Conservation (phyloP, 768 basidiomycete species). For the Hericium erinaceus region DNA sequence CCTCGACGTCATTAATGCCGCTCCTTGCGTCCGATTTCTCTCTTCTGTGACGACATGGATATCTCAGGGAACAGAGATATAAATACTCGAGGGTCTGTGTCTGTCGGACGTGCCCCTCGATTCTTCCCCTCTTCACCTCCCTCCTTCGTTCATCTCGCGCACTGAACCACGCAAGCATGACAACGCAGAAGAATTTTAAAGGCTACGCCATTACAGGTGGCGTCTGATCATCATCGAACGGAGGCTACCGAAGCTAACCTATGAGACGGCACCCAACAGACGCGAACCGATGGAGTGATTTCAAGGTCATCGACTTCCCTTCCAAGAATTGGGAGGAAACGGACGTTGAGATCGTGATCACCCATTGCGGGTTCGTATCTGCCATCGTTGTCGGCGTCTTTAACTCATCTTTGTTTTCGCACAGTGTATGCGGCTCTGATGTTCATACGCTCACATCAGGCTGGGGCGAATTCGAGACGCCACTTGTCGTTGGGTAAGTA, state of each 20-base stretch:
- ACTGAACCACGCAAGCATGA: not conserved
- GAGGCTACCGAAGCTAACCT: not conserved
- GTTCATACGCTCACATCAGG: slow-evolving; percentile 36
- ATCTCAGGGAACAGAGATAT: too few relatives aligned
- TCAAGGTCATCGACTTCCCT: slow-evolving; percentile 36
- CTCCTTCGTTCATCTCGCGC: not conserved
- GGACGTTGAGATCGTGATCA: slow-evolving; percentile 49
- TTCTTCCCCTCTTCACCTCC: not conserved
- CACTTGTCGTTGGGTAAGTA: slow-evolving; percentile 17
- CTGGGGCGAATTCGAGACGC: slow-evolving; percentile 24
- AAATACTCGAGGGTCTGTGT: too few relatives aligned
- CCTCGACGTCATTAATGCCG: too few relatives aligned
- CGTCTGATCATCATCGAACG: not conserved
- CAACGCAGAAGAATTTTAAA: not conserved
- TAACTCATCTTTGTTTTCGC: not conserved
- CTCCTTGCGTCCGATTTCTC: too few relatives aligned
- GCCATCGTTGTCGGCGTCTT: not conserved
- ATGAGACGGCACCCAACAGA: slow-evolving; percentile 7
- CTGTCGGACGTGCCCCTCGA: too few relatives aligned
- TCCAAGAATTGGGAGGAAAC: slow-evolving; percentile 43
- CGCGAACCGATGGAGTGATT: slow-evolving; percentile 26
- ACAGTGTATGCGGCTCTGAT: slow-evolving; percentile 41
- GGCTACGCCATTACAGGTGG: not conserved
- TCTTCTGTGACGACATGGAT: too few relatives aligned
- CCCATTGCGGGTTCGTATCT: slow-evolving; percentile 27